Evolutionary conservation across 805 yeast genomes (phyloP).

Genomic region (Saccharomycopsis sp.): DNA sequence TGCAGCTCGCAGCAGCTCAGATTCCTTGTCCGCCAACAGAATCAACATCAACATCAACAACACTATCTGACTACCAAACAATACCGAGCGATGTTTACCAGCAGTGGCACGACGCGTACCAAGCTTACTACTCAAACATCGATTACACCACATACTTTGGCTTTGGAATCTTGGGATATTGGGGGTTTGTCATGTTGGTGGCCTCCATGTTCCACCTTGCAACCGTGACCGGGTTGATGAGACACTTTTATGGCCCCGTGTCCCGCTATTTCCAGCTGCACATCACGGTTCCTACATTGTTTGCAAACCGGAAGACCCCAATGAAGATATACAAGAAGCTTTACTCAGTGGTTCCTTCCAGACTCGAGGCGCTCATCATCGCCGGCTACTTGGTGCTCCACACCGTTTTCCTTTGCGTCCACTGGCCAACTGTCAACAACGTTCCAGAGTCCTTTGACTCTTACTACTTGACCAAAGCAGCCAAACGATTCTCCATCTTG

Average conservation of each 20-base stretch:
- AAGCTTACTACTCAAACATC: background rate
- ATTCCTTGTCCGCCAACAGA: too few species aligned
- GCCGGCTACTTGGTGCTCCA: conserved; percentile 3
- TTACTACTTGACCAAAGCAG: conserved; percentile 22
- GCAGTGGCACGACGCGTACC: conserved; percentile 1
- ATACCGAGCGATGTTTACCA: background rate
- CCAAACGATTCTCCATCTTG: conserved; percentile 47
- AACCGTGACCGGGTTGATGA: conserved; percentile 5
- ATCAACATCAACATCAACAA: too few species aligned
- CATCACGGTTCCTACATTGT: conserved; percentile 24
- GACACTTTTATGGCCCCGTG: background rate
- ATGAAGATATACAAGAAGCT: too few species aligned
- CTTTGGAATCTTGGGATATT: conserved; percentile 9
- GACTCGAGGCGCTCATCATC: conserved; percentile 6
- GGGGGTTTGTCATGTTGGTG: conserved; percentile 8
- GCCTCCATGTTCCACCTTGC: conserved; percentile 2
- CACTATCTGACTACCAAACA: too few species aligned
- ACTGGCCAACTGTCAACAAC: conserved; percentile 1
- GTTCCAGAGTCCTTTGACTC: background rate
- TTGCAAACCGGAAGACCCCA: too few species aligned
- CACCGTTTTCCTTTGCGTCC: conserved; percentile 1
- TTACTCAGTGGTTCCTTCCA: conserved; percentile 3
- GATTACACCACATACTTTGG: conserved; percentile 10
- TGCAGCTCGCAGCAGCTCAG: too few species aligned
- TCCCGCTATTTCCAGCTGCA: background rate